Conservation (phyloP, 805 yeast species). For the Hanseniaspora taiwanica region DNA sequence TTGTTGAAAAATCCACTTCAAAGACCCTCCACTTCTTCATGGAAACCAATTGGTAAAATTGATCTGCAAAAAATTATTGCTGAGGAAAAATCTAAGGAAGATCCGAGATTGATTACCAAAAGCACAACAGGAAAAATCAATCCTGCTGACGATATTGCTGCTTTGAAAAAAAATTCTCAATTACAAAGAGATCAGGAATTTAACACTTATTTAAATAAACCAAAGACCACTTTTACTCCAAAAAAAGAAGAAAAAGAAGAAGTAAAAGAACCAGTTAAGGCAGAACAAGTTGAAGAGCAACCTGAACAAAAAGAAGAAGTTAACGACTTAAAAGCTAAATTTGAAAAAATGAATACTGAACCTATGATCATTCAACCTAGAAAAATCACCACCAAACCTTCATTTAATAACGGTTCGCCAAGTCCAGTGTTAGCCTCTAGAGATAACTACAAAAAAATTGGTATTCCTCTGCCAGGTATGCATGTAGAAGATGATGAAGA, state of each 20-base stretch:
- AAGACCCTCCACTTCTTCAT: constrained; percentile 30
- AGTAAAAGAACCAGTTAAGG: constrained; percentile 6
- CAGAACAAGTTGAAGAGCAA: constrained; percentile 2
- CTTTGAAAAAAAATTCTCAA: constrained; percentile 24
- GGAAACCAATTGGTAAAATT: constrained; percentile 52
- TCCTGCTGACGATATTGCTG: constrained; percentile 23
- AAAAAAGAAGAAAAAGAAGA: constrained; percentile 24
- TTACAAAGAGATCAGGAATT: constrained; percentile 24
- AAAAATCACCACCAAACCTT: constrained; percentile 5
- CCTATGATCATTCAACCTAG: constrained; percentile 20
- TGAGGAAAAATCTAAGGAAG: constrained; percentile 30
- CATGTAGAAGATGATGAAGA: constrained; percentile 14
- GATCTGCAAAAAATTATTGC: constrained; percentile 33
- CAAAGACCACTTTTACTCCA: constrained; percentile 12
- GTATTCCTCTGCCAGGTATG: constrained; percentile 24
- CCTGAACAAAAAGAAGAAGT: constrained; percentile 15
- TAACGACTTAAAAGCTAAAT: constrained; percentile 23
- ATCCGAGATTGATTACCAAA: constrained; percentile 26
- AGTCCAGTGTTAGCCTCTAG: constrained; percentile 11
- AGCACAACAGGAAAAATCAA: constrained; percentile 5
- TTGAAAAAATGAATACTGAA: constrained; percentile 20
- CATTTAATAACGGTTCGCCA: constrained; percentile 9
- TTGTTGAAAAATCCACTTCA: constrained; percentile 35
- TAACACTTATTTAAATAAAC: constrained; percentile 16
- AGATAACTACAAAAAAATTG: constrained; percentile 13